These are phyloP conservation scores for Dillenia turbinata DNA, from an alignment of 164 flowering plant genomes.

Conservation along the genomic window DNA sequence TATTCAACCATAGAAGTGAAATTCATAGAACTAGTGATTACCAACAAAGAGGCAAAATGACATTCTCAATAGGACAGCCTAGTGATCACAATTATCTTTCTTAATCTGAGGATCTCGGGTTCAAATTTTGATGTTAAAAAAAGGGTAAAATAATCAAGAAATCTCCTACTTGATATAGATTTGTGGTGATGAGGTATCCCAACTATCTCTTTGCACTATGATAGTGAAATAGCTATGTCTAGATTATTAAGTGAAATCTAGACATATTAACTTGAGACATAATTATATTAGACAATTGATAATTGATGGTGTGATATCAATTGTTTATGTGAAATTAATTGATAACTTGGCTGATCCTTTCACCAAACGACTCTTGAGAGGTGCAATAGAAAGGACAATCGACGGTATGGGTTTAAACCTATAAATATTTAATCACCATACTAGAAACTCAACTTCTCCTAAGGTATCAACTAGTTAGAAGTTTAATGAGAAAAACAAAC, in stretches of 20 bases:
- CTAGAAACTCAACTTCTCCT: neutral
- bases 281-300: slow-evolving; percentile 10
- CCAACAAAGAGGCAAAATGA: slow-evolving; percentile 15
- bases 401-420: neutral
- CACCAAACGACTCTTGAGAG: too few species aligned
- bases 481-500: neutral
- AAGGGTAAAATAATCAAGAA: slow-evolving; percentile 16
- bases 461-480: neutral
- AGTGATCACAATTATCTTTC: too few species aligned
- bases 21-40: slow-evolving; percentile 20
- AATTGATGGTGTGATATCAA: neutral
- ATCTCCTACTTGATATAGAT: slow-evolving; percentile 11
- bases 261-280: slow-evolving; percentile 10
- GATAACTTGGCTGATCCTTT: slow-evolving; percentile 1
- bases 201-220: slow-evolving; percentile 13
- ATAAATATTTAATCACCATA: neutral
- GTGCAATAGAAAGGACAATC: neutral
- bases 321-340: slow-evolving; percentile 6
- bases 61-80: too few species aligned
- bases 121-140: too few species aligned
- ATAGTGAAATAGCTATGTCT: slow-evolving; percentile 18
- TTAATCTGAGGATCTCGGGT: too few species aligned
- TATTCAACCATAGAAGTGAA: slow-evolving; percentile 22
- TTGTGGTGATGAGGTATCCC: slow-evolving; percentile 23
- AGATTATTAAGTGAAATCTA: slow-evolving; percentile 5